Evolutionary conservation across 345 rosid genomes (phyloP), one percentile per base, ranked within the genome.

Genomic region (Ricinus communis): DNA sequence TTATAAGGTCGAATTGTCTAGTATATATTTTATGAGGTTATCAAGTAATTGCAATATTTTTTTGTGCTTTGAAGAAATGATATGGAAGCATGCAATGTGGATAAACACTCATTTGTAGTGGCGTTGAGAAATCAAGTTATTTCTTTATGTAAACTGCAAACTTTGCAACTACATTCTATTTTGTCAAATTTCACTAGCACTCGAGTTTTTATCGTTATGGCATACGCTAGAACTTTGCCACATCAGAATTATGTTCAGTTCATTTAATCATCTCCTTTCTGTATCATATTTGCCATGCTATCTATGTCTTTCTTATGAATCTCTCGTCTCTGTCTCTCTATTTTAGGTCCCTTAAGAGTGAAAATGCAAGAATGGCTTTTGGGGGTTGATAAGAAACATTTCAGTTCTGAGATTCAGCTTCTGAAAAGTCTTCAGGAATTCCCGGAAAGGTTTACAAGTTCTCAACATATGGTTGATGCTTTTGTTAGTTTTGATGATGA

Each of bases 301-400:
- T 41, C 19, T 28, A 28, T 27, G 46, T 16, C 54, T 43, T 53
- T 57, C 41, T 65, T 14, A 66, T 22, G 9, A 11, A 31, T 45
- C 51, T 22, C 24, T 27, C 10, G 19, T 53, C 9, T 30, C 28
- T 66, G 6, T 30, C 14, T 7, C 8, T 24, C 58, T 15, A 18
- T 27, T 49, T 30, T 57, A 88, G 93, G 93, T 68, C 70, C 84
- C 64, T 73, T 93, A 63, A 85, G 86, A 66, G 75, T 65, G 67
- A 73, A 61, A 55, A 79, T 83, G 68, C 86, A 84, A 61, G 86
- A 79, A 80, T 93, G 98, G 98, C 87, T 93, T 67, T 78, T 70
- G 72, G 84, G 87, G 54, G 71, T 75, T 72, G 41, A 43, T 64
- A 63, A 68, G 74, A 75, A 64, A 71, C 77, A 66, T 69, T 68